phyloP scores from a whole-genome alignment of 1,139 yeast species.

The Oligophagozyma castellii region DNA sequence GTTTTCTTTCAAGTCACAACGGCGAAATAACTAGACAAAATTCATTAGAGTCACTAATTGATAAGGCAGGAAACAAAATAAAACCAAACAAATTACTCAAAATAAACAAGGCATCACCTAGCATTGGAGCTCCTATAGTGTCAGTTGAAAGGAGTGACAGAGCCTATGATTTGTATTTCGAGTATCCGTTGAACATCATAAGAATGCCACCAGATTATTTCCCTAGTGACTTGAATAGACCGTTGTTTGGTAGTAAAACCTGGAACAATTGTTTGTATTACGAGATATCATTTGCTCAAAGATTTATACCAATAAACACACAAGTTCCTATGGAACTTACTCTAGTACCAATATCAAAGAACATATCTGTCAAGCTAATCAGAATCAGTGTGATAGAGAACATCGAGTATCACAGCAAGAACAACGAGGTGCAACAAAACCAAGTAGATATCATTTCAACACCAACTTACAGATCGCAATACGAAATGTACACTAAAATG shows the following conservation, averaged over 20 bases:
- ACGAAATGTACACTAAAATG: constrained; percentile 15
- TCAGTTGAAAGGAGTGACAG: background rate
- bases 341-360: constrained; percentile 58
- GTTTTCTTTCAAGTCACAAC: constrained; percentile 1
- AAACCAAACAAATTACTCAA: too few species aligned
- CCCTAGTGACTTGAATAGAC: constrained; percentile 59
- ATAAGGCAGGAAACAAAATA: background rate
- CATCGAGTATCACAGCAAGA: constrained; percentile 50
- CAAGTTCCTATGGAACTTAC: constrained; percentile 50
- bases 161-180: constrained; percentile 2
- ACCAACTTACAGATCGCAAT: constrained; percentile 26
- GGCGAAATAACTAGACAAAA: background rate
- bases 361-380: constrained; percentile 55
- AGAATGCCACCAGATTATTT: constrained; percentile 76
- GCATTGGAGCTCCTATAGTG: background rate
- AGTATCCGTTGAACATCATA: constrained; percentile 28
- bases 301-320: constrained; percentile 59
- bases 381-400: constrained; percentile 62
- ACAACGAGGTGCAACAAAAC: constrained; percentile 41
- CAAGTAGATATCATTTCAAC: constrained; percentile 33
- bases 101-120: background rate
- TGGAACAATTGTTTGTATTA: constrained; percentile 77
- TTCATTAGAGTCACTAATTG: background rate
- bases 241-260: constrained; percentile 65
- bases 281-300: constrained; percentile 63